Evolutionary conservation across 495 filamentous ascomycete genomes (phyloP).

Genomic region (Penicillium coprophilum): DNA sequence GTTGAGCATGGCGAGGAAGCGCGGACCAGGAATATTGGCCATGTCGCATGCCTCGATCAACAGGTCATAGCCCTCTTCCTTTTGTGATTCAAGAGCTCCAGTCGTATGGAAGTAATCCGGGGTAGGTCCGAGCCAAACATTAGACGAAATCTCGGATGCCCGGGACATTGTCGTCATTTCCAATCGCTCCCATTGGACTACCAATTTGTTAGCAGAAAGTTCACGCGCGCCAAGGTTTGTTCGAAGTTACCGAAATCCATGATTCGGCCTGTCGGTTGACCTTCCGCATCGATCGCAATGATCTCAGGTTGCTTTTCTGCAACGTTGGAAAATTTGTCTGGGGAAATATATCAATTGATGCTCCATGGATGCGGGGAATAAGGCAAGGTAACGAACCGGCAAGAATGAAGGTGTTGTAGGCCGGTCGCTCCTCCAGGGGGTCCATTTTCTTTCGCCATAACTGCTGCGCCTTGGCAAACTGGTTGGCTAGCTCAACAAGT

Average conservation of each 20-base stretch:
- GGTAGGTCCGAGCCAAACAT: constrained; percentile 89
- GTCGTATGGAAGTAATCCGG: constrained; percentile 59
- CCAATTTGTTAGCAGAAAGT: background rate
- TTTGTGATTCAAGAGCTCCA: constrained; percentile 21
- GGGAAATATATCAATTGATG: constrained; percentile 23
- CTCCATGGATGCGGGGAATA: background rate
- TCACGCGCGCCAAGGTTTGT: background rate
- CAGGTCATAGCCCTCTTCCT: constrained; percentile 58
- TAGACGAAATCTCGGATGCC: constrained; percentile 80
- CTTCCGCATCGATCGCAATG: constrained; percentile 71
- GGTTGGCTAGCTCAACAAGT: constrained; percentile 65
- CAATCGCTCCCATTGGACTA: constrained; percentile 77
- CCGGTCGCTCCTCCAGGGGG: constrained; percentile 53
- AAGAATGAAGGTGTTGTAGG: constrained; percentile 83
- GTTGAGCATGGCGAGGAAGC: constrained; percentile 57
- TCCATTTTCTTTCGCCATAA: constrained; percentile 67
- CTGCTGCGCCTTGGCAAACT: constrained; percentile 72
- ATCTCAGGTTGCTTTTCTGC: constrained; percentile 69
- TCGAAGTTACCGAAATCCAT: constrained; percentile 74
- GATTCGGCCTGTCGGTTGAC: constrained; percentile 71
- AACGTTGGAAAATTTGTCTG: constrained; percentile 68
- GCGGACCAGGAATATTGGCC: constrained; percentile 61
- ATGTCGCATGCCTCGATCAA: constrained; percentile 85
- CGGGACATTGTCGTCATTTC: constrained; percentile 95
- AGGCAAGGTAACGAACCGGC: constrained; percentile 50